These are phyloP conservation scores for Earliella scabrosa DNA, from an alignment of 1,284 basidiomycete genomes.

Conservation along the genomic window DNA sequence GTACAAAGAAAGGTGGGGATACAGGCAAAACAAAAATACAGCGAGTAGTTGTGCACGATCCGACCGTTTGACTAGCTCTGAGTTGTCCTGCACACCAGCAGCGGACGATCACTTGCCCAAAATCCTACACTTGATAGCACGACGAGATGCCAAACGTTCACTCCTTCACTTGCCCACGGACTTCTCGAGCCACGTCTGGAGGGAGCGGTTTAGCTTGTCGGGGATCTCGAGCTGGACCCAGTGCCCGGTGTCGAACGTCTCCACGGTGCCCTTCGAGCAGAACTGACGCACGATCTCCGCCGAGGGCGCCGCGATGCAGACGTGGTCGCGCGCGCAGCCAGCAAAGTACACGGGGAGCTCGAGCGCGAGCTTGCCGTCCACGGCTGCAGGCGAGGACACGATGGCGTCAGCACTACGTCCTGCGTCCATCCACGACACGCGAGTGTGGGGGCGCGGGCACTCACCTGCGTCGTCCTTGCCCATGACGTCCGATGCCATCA, in stretches of 20 bases:
- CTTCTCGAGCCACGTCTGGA: constrained; percentile 29
- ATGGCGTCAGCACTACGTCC: not conserved
- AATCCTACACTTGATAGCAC: no score
- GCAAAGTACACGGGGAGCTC: constrained; percentile 29
- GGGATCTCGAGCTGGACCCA: constrained; percentile 35
- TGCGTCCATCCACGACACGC: not conserved
- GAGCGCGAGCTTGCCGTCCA: constrained; percentile 18
- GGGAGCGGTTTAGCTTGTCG: constrained; percentile 31
- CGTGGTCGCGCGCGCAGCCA: constrained; percentile 27
- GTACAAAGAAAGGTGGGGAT: no score
- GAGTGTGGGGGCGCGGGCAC: not conserved
- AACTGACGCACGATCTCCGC: constrained; percentile 19
- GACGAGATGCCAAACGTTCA: not conserved
- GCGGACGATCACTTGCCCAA: no score
- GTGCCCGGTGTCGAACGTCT: constrained; percentile 36
- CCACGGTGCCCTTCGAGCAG: constrained; percentile 26
- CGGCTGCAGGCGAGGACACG: constrained; percentile 7
- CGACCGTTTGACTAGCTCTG: no score
- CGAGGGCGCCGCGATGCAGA: constrained; percentile 25
- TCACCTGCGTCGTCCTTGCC: constrained; percentile 31
- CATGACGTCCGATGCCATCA: constrained; percentile 25
- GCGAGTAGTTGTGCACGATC: no score
- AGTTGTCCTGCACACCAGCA: not conserved
- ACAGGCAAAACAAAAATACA: no score
- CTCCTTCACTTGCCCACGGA: constrained; percentile 4